These are phyloP conservation scores for Pisolithus albus DNA, from an alignment of 768 basidiomycete genomes.

Conservation along the genomic window DNA sequence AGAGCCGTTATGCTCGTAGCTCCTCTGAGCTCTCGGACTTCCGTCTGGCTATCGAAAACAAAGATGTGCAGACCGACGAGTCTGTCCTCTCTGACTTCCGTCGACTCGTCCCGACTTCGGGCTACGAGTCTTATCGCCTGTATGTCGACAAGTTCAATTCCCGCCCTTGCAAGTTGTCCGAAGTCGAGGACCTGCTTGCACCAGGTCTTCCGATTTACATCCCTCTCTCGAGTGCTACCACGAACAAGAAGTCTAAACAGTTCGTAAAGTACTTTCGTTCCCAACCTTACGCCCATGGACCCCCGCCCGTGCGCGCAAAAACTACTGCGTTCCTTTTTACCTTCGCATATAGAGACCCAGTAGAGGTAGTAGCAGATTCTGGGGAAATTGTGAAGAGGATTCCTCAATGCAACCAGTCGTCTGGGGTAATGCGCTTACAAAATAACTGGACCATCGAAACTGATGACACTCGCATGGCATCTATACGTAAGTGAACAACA, in stretches of 20 bases:
- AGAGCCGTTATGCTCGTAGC: conserved; percentile 11
- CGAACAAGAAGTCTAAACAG: conserved; percentile 11
- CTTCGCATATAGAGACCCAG: conserved; percentile 7
- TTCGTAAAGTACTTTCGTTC: conserved; percentile 16
- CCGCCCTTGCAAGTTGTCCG: conserved; percentile 1
- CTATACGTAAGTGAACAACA: background rate
- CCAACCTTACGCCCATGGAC: too few species aligned
- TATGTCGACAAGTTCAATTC: conserved; percentile 9
- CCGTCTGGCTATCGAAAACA: conserved; percentile 6
- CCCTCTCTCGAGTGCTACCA: conserved; percentile 14
- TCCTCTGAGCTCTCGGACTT: conserved; percentile 11
- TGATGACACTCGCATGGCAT: too few species aligned
- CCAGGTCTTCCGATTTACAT: conserved; percentile 19
- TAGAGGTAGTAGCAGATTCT: conserved; percentile 6
- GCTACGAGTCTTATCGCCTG: conserved; percentile 16
- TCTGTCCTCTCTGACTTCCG: conserved; percentile 11
- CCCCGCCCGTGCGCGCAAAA: conserved; percentile 3
- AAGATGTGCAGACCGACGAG: conserved; percentile 2
- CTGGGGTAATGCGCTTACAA: conserved; percentile 16
- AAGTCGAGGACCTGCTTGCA: conserved; percentile 18
- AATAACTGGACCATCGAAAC: conserved; percentile 10
- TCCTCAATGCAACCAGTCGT: conserved; percentile 12
- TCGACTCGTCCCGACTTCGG: conserved; percentile 11
- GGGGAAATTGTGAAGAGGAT: background rate
- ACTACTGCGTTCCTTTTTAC: conserved; percentile 16